Percentiles rank a stretch among this genome's conserved stretches.
phyloP scores from a whole-genome alignment of 2,329 filamentous ascomycete species.

The Apiospora arundinis region DNA sequence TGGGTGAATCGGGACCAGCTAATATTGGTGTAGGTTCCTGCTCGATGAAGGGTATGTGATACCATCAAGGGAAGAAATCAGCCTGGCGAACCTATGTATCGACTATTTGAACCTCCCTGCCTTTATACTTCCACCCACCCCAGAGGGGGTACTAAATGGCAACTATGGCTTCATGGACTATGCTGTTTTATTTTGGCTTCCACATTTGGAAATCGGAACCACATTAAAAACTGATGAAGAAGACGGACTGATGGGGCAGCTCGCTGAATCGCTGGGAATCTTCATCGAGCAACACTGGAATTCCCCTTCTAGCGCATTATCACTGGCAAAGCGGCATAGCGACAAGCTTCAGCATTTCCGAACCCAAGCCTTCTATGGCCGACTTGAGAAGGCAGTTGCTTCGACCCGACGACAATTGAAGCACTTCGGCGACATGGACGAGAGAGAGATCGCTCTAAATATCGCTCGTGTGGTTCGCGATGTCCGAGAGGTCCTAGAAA shows the following conservation, averaged over 20 bases:
- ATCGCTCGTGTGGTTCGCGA: not conserved
- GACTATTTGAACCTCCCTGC: conserved; percentile 20
- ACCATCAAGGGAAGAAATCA: conserved; percentile 32
- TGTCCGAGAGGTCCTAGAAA: not conserved
- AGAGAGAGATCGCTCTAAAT: not conserved
- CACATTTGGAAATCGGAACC: conserved; percentile 20
- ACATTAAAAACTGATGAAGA: not conserved
- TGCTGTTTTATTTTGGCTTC: conserved; percentile 24
- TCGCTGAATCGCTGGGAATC: conserved; percentile 16
- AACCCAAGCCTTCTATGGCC: not conserved
- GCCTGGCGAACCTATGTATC: conserved; percentile 23
- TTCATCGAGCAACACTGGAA: conserved; percentile 22
- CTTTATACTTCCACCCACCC: not conserved
- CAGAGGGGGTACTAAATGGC: not conserved
- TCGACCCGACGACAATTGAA: not conserved
- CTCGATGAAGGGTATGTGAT: not conserved
- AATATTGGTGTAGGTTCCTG: not conserved
- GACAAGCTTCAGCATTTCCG: conserved; percentile 19
- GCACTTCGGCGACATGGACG: not conserved
- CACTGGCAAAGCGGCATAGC: conserved; percentile 4
- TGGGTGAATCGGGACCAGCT: not conserved
- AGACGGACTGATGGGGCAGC: not conserved
- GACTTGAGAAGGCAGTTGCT: not conserved
- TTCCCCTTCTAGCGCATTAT: conserved; percentile 2
- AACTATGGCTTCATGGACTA: conserved; percentile 26